phyloP scores from a whole-genome alignment of 192 early-diverging fungal genomes.

The Backusella morwellensis region DNA sequence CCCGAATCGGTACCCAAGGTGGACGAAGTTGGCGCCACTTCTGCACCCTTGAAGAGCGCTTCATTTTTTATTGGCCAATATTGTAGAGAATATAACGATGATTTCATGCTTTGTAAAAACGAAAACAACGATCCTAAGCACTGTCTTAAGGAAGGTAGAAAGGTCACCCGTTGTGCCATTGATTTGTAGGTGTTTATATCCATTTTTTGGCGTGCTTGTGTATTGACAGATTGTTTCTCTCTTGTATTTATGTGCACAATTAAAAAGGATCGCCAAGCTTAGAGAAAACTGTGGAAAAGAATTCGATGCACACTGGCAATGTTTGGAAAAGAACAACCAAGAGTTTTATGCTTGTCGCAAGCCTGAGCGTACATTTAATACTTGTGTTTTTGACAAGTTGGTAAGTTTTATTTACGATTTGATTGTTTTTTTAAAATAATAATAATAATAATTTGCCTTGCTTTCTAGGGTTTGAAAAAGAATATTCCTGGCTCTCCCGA shows the following conservation, averaged over 20 bases:
- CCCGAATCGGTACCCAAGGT: constrained; percentile 70
- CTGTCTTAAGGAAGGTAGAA: constrained; percentile 92
- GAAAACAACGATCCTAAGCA: constrained; percentile 86
- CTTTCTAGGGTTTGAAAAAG: constrained; percentile 59
- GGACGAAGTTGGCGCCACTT: constrained; percentile 86
- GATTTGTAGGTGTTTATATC: constrained; percentile 60
- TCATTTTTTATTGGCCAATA: constrained; percentile 85
- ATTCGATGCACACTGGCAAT: constrained; percentile 90
- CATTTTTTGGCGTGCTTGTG: neutral
- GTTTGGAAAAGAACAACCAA: constrained; percentile 92
- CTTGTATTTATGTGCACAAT: neutral
- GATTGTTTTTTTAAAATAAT: neutral
- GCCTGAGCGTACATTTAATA: constrained; percentile 78
- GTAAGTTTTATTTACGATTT: constrained; percentile 42
- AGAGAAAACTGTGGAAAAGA: constrained; percentile 85
- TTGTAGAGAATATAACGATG: constrained; percentile 93
- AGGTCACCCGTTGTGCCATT: constrained; percentile 93
- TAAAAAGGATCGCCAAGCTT: constrained; percentile 75
- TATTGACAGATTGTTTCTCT: neutral
- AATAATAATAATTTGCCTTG: neutral
- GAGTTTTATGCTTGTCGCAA: constrained; percentile 75
- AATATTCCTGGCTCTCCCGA: constrained; percentile 62
- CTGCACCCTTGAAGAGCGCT: constrained; percentile 90
- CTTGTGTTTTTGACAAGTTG: constrained; percentile 86
- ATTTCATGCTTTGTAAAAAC: constrained; percentile 96